These are phyloP conservation scores for Mycothermus thermophilus DNA, from an alignment of 495 filamentous ascomycete genomes.

Conservation along the genomic window DNA sequence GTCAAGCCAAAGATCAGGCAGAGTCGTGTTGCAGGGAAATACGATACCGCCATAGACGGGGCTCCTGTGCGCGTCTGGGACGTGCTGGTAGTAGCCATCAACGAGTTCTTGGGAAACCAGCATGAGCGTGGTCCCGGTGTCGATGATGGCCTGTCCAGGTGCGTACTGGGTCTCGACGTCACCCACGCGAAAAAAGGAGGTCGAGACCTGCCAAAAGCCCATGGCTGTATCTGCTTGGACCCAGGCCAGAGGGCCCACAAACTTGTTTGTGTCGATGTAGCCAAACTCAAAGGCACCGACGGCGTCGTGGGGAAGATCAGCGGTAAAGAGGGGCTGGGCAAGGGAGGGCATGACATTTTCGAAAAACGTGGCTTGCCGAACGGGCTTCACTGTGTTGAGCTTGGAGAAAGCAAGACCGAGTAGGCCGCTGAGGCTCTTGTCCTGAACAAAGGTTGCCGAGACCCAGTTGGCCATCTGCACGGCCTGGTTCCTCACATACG, in stretches of 20 bases:
- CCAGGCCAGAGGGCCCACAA: constrained; percentile 48
- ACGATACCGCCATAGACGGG: constrained; percentile 43
- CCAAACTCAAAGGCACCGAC: constrained; percentile 70
- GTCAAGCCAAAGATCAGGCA: constrained; percentile 55
- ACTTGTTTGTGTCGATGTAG: constrained; percentile 50
- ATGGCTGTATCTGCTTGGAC: constrained; percentile 44
- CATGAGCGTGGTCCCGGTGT: constrained; percentile 62
- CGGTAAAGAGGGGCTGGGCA: constrained; percentile 57
- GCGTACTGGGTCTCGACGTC: constrained; percentile 18
- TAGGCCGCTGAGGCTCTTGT: constrained; percentile 53
- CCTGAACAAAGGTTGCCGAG: constrained; percentile 47
- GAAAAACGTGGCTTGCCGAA: constrained; percentile 65
- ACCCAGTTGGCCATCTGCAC: constrained; percentile 57
- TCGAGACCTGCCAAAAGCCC: constrained; percentile 68
- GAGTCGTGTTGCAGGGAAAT: constrained; percentile 44
- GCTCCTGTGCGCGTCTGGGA: constrained; percentile 40
- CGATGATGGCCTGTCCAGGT: constrained; percentile 48
- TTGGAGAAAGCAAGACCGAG: constrained; percentile 63
- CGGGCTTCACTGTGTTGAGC: constrained; percentile 58
- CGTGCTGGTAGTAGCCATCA: constrained; percentile 46
- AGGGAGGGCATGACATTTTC: constrained; percentile 54
- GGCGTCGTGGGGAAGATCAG: constrained; percentile 46
- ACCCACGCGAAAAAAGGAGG: constrained; percentile 43
- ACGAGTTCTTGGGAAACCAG: constrained; percentile 50
- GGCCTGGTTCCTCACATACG: constrained; percentile 49